A percentile compares a stretch with the other conserved stretches of the same genome.
Evolutionary conservation across 2,329 filamentous ascomycete species (phyloP).

Genomic region (Periconia sp.): DNA sequence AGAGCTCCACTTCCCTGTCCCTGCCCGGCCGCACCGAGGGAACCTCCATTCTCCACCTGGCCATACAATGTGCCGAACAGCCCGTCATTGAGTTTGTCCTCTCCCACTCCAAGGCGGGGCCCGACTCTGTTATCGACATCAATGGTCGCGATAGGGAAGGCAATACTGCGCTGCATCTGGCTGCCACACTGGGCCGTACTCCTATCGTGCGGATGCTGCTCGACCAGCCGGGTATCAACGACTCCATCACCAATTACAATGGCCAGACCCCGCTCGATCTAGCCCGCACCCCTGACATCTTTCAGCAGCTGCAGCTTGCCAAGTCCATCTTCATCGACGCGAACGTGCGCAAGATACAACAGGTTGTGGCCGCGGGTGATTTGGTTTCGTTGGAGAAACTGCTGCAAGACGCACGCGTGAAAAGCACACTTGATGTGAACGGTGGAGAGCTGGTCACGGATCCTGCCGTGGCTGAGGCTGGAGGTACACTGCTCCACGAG

Average conservation of each 20-base stretch:
- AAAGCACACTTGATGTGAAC: constrained; percentile 89
- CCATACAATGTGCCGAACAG: constrained; percentile 91
- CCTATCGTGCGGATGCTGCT: constrained; percentile 82
- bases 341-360: constrained; percentile 82
- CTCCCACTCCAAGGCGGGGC: constrained; percentile 55
- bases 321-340: constrained; percentile 86
- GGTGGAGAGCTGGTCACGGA: constrained; percentile 86
- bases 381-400: constrained; percentile 79
- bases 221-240: constrained; percentile 81
- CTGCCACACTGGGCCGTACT: constrained; percentile 77
- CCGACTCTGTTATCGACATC: constrained; percentile 72
- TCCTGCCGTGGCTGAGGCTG: constrained; percentile 71
- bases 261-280: constrained; percentile 86
- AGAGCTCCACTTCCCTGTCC: constrained; percentile 53
- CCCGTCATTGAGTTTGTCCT: constrained; percentile 95
- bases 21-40: constrained; percentile 64
- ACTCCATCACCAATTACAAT: constrained; percentile 80
- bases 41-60: constrained; percentile 87
- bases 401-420: constrained; percentile 80
- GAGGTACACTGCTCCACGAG: constrained; percentile 93
- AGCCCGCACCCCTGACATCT: constrained; percentile 90
- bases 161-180: constrained; percentile 89
- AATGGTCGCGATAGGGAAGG: constrained; percentile 92
- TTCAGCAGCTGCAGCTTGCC: constrained; percentile 88
- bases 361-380: constrained; percentile 69